These are phyloP conservation scores for Phytophthora hibernalis DNA, from an alignment of 352 stramenopile species.

Conservation along the genomic window DNA sequence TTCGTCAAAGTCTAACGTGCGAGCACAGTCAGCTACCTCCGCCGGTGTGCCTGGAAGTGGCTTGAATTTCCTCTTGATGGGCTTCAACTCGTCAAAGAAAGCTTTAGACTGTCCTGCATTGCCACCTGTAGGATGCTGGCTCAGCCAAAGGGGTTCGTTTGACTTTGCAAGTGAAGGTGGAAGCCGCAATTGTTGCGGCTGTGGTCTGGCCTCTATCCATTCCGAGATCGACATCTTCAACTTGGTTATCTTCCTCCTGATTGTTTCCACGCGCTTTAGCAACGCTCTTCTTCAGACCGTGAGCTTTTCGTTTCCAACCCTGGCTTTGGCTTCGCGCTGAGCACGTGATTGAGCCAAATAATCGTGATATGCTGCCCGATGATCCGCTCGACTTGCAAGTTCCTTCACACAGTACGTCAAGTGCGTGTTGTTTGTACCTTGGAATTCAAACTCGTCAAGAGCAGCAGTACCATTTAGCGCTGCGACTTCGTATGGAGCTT, in stretches of 20 bases:
- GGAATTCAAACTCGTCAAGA: constrained; percentile 84
- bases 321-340: constrained; percentile 43
- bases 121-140: constrained; percentile 26
- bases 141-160: constrained; percentile 77
- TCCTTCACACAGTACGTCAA: constrained; percentile 90
- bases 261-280: constrained; percentile 42
- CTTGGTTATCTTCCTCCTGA: constrained; percentile 38
- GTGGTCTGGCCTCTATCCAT: constrained; percentile 65
- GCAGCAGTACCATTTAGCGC: constrained; percentile 73
- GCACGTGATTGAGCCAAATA: constrained; percentile 60
- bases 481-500: constrained; percentile 69
- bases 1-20: constrained; percentile 75
- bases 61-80: constrained; percentile 95
- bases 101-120: constrained; percentile 37
- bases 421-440: constrained; percentile 86
- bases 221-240: constrained; percentile 57
- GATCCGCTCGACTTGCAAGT: constrained; percentile 67
- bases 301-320: constrained; percentile 33
- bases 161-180: constrained; percentile 42
- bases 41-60: constrained; percentile 85
- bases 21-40: constrained; percentile 87
- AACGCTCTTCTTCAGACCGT: constrained; percentile 60
- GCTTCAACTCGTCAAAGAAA: constrained; percentile 88
- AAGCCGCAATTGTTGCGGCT: constrained; percentile 52
- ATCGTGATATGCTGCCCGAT: constrained; percentile 72